Base-by-base conservation (phyloP, 2,329 filamentous ascomycete species). In the Exophiala spinifera region DNA sequence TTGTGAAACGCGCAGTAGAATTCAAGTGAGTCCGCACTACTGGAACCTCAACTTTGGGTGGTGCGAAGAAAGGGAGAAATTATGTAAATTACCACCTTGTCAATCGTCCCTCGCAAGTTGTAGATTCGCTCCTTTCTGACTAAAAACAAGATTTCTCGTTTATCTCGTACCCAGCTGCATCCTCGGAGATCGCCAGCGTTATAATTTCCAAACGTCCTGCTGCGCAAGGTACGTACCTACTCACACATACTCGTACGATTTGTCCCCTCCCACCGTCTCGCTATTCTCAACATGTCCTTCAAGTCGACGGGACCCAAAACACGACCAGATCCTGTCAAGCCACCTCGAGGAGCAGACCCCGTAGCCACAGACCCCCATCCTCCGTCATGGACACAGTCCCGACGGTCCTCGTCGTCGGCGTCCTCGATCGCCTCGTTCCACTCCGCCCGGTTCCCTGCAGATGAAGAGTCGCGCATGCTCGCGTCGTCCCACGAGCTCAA, bases 401-500 rank as follows among this genome's bases (percentile, higher is more conserved):
- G 59, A 5, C 54, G 59, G n/a, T 52, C 54, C 34, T 62, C 62
- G 20, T 62, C 61, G 15, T 62, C 60, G 17, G 39, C 55, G 51
- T 43, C 43, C 8, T 51, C 61, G 2, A 43, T 49, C 4, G 61
- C 60, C 14, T 63, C 57, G 5, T 68, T 62, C 23, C 66, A 59
- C 48, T 59, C 55, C 4, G 70, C 72, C 4, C 70, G 68, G 17
- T 77, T 77, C 57, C 68, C 73, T 14, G 67, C 72, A 1, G 71
- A 75, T 31, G 76, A 78, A 68, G 76, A 78, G 71, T 67, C 70
- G 85, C 73, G 76, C 34, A 82, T 96, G 14, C 70, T 95, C 17
- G 69, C 76, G 46, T 83, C 92, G 70, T 89, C 89, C 3, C 85
- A 87, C 63, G 69, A 79, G 1, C 83, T 86, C 64, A 96, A 96